Base-by-base conservation (phyloP, 805 yeast species). In the Starmerella asiatica region DNA sequence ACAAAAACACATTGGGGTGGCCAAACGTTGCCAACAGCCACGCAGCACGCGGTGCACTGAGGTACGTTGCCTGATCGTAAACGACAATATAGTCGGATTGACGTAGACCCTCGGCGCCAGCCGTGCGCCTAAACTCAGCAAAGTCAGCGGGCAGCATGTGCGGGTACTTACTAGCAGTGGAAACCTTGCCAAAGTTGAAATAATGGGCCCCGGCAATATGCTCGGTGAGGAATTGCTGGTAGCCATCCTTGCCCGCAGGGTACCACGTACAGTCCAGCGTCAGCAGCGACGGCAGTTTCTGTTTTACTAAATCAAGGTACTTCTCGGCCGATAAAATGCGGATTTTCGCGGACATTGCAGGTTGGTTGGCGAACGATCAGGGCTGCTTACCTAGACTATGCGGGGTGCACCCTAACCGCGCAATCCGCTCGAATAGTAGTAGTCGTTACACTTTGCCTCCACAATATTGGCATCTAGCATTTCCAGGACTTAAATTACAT, bases 261-360 rank as follows among this genome's bases (percentile, higher is more conserved):
- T 76, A 84, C 96, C 97, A 91, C 0, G 96, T 76, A 4, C 93
- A 75, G 58, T 88, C 98, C 17, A 88, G 63, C 1, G 94, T 42
- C 4, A 45, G 40, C 7, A 46, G 27, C 11, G 29, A 16, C 3
- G 41, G 78, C 9, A 79, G 44, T 19, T 67, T 47, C 26, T 37
- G 45, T 6, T 31, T 18, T 11, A 27, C 32, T 28, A 53, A 43
- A 15, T 35, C 19, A 30, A 43, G 30, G 15, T 43, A 45, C 15
- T 40, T 43, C 8, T 42, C 42, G 4, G 53, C 54, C 5, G 29
- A 34, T 21, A 52, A 37, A 16, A 38, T 28, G 15, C 30, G 38
- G 29, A 45, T 36, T 14, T 20, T 18, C 5, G 46, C 48, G 5
- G 49, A 40, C 49, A 44, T 44, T 21, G 28, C 30, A 37, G 15